These are phyloP conservation scores for Yamadazyma tumulicola DNA, from an alignment of 805 yeast species.

Conservation along the genomic window DNA sequence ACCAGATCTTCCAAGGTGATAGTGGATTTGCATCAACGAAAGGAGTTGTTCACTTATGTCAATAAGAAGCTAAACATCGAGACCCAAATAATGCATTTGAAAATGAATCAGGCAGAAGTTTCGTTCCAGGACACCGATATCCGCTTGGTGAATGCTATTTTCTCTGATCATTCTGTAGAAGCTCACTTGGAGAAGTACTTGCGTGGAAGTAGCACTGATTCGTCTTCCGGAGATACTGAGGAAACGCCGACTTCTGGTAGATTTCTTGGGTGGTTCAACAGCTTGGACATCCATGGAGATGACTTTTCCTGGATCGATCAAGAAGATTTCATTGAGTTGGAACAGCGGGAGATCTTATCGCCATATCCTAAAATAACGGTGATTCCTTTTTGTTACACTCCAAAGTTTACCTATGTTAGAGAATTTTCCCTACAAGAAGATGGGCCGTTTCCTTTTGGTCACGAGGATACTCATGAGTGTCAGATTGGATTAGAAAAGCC, in stretches of 20 bases:
- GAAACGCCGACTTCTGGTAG: conserved; percentile 4
- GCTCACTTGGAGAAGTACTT: conserved; percentile 15
- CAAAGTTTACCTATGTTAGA: conserved; percentile 58
- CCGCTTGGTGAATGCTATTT: conserved; percentile 60
- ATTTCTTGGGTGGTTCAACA: conserved; percentile 21
- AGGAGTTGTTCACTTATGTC: conserved; percentile 32
- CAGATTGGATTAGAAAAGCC: conserved; percentile 52
- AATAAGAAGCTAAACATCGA: conserved; percentile 35
- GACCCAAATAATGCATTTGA: conserved; percentile 46
- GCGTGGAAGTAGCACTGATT: conserved; percentile 4
- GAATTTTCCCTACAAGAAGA: conserved; percentile 44
- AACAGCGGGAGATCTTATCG: conserved; percentile 41
- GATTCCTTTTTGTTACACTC: conserved; percentile 49
- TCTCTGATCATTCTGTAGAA: conserved; percentile 49
- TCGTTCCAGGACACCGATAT: conserved; percentile 68
- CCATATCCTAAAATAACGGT: conserved; percentile 42
- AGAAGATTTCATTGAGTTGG: conserved; percentile 74
- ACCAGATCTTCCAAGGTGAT: conserved; percentile 30
- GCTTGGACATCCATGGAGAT: conserved; percentile 22
- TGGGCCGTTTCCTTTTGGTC: conserved; percentile 57
- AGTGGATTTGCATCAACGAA: conserved; percentile 40
- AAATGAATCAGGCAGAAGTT: conserved; percentile 64
- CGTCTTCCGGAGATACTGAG: conserved; percentile 12
- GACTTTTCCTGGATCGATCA: conserved; percentile 63
- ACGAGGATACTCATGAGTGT: conserved; percentile 64